Conservation (phyloP, 2,329 filamentous ascomycete species). For the Microdochium paspali region DNA sequence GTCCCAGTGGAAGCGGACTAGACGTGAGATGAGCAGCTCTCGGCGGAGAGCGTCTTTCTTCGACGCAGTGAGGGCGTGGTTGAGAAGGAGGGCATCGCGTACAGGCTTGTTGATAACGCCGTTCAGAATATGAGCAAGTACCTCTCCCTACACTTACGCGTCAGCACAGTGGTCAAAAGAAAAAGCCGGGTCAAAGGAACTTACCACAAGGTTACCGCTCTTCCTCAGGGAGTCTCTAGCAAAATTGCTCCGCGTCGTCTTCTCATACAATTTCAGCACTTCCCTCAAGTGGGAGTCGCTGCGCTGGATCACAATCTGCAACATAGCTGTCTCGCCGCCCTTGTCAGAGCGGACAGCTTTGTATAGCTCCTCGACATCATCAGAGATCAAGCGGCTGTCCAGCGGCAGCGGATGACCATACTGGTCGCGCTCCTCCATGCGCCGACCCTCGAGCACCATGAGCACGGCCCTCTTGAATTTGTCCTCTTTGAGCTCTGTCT, state of each 20-base stretch:
- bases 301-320: conserved; percentile 70
- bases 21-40: conserved; percentile 77
- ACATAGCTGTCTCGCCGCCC: conserved; percentile 82
- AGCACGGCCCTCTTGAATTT: conserved; percentile 90
- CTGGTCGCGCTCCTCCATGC: conserved; percentile 73
- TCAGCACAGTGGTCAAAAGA: too few relatives aligned
- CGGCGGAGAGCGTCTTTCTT: conserved; percentile 64
- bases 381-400: conserved; percentile 51
- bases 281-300: conserved; percentile 77
- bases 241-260: conserved; percentile 68
- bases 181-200: conserved; percentile 26
- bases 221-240: conserved; percentile 79
- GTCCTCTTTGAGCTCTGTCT: conserved; percentile 84
- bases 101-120: conserved; percentile 93
- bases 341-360: conserved; percentile 60
- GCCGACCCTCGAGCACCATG: conserved; percentile 68
- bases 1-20: conserved; percentile 92
- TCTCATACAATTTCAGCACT: conserved; percentile 69
- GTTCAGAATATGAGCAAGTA: conserved; percentile 90
- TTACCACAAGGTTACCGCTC: conserved; percentile 84
- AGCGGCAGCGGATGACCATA: conserved; percentile 47
- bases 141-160: conserved; percentile 82
- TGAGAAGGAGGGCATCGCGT: conserved; percentile 80
- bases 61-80: conserved; percentile 77
- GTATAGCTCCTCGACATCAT: conserved; percentile 66